phyloP scores from a whole-genome alignment of 2,329 filamentous ascomycete genomes.

The Escovopsis sp. region DNA sequence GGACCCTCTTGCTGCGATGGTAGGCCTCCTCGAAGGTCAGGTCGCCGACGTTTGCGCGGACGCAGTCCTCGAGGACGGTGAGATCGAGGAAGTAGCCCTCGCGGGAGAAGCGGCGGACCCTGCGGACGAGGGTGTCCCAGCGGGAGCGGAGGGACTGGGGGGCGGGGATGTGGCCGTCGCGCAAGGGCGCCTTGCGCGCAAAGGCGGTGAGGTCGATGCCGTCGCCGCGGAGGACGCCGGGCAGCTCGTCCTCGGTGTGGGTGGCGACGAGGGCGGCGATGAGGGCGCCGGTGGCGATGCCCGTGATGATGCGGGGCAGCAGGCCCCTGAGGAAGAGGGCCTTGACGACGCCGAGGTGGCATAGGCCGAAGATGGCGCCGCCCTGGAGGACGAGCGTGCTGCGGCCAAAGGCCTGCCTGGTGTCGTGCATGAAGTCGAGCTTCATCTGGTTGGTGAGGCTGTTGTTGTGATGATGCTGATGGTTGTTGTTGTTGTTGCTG shows the following conservation, averaged over 20 bases:
- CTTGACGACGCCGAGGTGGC: constrained; percentile 81
- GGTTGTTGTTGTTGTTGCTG: too few relatives aligned
- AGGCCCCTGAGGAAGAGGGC: constrained; percentile 68
- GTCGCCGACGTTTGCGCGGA: constrained; percentile 74
- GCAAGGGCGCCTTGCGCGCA: constrained; percentile 22
- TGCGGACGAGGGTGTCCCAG: constrained; percentile 48
- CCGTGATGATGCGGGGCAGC: constrained; percentile 79
- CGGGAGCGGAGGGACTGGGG: constrained; percentile 26
- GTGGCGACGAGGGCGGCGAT: constrained; percentile 81
- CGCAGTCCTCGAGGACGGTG: constrained; percentile 66
- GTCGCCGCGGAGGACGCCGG: constrained; percentile 60
- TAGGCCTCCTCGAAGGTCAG: constrained; percentile 91
- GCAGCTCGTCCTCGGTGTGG: constrained; percentile 73
- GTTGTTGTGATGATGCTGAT: too few relatives aligned
- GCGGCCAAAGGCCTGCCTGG: constrained; percentile 74
- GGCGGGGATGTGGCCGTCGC: constrained; percentile 17
- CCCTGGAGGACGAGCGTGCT: constrained; percentile 79
- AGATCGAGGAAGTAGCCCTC: constrained; percentile 79
- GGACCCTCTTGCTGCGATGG: constrained; percentile 64
- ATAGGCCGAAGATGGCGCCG: constrained; percentile 81
- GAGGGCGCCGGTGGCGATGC: constrained; percentile 77
- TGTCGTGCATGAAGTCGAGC: constrained; percentile 74
- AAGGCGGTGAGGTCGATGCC: constrained; percentile 77
- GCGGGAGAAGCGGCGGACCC: constrained; percentile 51
- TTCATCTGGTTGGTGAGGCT: constrained; percentile 59